Evolutionary conservation across 2,329 filamentous ascomycete species (phyloP).

Genomic region (Xylariomycetidae sp.): DNA sequence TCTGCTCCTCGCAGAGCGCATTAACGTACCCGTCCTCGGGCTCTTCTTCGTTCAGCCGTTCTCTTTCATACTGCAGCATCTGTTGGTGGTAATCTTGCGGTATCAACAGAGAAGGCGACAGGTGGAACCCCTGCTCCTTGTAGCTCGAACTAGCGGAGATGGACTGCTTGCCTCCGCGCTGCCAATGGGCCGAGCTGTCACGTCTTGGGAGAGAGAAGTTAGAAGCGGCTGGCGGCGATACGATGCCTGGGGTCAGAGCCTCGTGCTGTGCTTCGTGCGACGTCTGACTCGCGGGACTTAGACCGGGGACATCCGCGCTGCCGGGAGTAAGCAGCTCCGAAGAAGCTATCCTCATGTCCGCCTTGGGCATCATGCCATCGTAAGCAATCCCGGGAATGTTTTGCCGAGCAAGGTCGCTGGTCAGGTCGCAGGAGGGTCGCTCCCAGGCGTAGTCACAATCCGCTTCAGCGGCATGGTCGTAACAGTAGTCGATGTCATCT

Average conservation of each 20-base stretch:
- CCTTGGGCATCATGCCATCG: too few relatives aligned
- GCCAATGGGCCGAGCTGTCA: constrained; percentile 27
- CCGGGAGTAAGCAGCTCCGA: neutral
- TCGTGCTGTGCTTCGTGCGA: constrained; percentile 35
- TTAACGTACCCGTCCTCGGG: constrained; percentile 24
- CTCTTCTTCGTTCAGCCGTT: constrained; percentile 20
- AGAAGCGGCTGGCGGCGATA: constrained; percentile 30
- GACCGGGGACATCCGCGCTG: constrained; percentile 35
- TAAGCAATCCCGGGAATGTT: too few relatives aligned
- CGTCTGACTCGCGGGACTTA: constrained; percentile 44
- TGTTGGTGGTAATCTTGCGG: constrained; percentile 53
- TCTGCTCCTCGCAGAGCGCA: constrained; percentile 26
- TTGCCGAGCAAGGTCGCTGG: constrained; percentile 23
- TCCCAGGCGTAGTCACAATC: constrained; percentile 63
- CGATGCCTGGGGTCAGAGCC: constrained; percentile 37
- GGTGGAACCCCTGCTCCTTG: constrained; percentile 52
- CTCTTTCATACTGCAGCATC: constrained; percentile 37
- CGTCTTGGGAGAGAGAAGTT: constrained; percentile 48
- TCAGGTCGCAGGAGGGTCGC: constrained; percentile 45
- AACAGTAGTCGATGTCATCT: constrained; percentile 65
- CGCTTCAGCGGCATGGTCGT: constrained; percentile 62
- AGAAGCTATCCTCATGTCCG: too few relatives aligned
- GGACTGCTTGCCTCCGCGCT: constrained; percentile 30
- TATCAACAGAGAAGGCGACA: constrained; percentile 58
- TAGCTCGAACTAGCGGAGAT: constrained; percentile 48